phyloP scores from a whole-genome alignment of 202 grass and related monocot genomes.

The Musa balbisiana region DNA sequence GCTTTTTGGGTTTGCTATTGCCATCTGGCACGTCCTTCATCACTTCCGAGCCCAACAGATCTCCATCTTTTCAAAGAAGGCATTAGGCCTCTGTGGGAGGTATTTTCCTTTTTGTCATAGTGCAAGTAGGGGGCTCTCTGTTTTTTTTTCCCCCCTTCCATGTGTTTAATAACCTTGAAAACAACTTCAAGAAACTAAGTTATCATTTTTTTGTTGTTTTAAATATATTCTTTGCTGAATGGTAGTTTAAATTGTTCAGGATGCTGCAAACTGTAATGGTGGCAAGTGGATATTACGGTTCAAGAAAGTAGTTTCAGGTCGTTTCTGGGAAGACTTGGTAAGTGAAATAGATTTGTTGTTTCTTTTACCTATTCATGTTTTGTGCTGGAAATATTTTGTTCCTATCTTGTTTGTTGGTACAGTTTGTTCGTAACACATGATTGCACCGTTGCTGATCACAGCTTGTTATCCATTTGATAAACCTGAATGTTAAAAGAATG shows the following conservation, averaged over 20 bases:
- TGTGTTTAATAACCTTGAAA: neutral
- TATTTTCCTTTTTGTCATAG: slow-evolving; percentile 18
- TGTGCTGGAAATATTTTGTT: neutral
- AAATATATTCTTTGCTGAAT: slow-evolving; percentile 6
- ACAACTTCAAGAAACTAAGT: neutral
- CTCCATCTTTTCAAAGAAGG: slow-evolving; percentile 98
- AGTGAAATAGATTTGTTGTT: slow-evolving; percentile 12
- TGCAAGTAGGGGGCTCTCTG: neutral
- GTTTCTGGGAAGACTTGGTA: slow-evolving; percentile 99
- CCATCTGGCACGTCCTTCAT: slow-evolving; percentile 63
- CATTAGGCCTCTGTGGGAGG: slow-evolving; percentile 95
- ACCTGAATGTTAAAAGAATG: too few species aligned
- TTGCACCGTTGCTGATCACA: too few species aligned
- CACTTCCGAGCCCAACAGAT: slow-evolving; percentile 70
- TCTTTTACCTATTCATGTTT: neutral
- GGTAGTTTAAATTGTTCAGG: slow-evolving; percentile 41
- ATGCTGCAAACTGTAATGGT: slow-evolving; percentile 75
- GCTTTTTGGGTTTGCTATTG: slow-evolving; percentile 98
- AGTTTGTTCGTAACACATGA: too few species aligned
- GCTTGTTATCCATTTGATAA: too few species aligned
- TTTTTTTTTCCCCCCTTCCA: neutral
- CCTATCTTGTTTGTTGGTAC: too few species aligned
- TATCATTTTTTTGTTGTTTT: neutral
- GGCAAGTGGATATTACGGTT: slow-evolving; percentile 98
- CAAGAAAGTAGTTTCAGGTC: slow-evolving; percentile 89